phyloP scores from a whole-genome alignment of 306 rosid species.

The Purshia tridentata region DNA sequence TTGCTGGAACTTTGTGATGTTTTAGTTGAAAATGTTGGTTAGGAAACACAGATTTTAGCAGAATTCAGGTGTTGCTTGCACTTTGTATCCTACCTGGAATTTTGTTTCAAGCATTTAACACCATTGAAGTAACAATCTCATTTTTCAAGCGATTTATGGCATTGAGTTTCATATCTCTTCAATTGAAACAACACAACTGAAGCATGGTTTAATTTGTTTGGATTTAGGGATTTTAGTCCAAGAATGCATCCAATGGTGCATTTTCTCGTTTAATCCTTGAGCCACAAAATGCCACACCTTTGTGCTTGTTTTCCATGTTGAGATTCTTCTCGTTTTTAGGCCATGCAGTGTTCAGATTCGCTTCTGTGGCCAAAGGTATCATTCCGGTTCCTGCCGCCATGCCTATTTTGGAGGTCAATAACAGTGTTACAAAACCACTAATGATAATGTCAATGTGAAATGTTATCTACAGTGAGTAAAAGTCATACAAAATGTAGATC shows the following conservation, averaged over 20 bases:
- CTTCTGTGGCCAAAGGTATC: neutral
- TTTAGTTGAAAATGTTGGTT: neutral
- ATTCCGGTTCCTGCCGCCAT: neutral
- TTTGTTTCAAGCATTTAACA: conserved; percentile 3
- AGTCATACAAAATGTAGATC: neutral
- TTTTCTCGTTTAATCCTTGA: neutral
- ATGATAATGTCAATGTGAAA: neutral
- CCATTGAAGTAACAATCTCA: neutral
- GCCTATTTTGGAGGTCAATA: conserved; percentile 1
- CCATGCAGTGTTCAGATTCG: neutral
- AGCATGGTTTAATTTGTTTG: too few relatives aligned
- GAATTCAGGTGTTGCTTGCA: neutral
- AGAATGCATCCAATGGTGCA: neutral
- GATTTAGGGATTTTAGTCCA: neutral
- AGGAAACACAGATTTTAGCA: conserved; percentile 7
- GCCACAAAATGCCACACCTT: neutral
- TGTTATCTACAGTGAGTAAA: neutral
- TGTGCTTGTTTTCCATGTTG: neutral
- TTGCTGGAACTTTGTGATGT: conserved; percentile 14
- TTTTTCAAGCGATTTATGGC: neutral
- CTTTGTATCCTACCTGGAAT: conserved; percentile 6
- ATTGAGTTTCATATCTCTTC: neutral
- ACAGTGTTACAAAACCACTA: neutral
- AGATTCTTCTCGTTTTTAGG: conserved; percentile 2
- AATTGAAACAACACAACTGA: too few relatives aligned